Base-by-base conservation (phyloP, 768 basidiomycete species). In the Cystofilobasidium bisporidii region DNA sequence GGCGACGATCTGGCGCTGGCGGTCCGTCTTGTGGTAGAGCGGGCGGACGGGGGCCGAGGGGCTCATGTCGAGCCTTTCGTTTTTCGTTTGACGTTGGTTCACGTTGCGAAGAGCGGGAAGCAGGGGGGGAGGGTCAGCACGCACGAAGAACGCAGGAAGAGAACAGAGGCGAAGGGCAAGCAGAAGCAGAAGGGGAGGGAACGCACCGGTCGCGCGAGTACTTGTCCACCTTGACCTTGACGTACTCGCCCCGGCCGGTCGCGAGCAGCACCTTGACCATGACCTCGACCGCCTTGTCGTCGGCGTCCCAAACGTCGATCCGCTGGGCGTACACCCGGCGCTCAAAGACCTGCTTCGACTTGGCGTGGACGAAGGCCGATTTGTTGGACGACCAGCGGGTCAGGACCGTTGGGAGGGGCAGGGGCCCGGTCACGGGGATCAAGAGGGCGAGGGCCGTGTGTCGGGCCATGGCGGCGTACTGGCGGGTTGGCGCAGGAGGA, bases 391-490 rank as follows among this genome's bases (percentile, higher is more conserved):
- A 28, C 68, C 68, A 69, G 48, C 68, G 68, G 45, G 47, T 6
- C 15, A 68, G 61, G 15, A 43, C 45, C 6, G 26, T 40, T 18
- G 38, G 26, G 32, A 55, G 61, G 0, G n/a, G 0, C 12, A 43
- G 30, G 32, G 67, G 67, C 15, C 67, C 67, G 15, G 61, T 48
- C 22, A 68, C 40, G 55, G 67, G 67, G 30, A 68, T 59, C 38
- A 43, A 28, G 20, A 68, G 67, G 17, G 67, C 67, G 36, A 68
- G 67, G 18, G 61, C 67, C 36, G 55, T 43, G 60, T 68, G 67
- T 18, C 67, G 61, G 6, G 62, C 55, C 67, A 68, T 68, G 33
- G 67, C 67, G 20, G 30, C 50, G 55, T 68, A 68, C 67, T 68
- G 43, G 43, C 9, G 20, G n/a, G n/a, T n/a, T n/a, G n/a, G n/a